Conservation (phyloP, 2,329 filamentous ascomycete genomes). For the Exophiala alcalophila region DNA sequence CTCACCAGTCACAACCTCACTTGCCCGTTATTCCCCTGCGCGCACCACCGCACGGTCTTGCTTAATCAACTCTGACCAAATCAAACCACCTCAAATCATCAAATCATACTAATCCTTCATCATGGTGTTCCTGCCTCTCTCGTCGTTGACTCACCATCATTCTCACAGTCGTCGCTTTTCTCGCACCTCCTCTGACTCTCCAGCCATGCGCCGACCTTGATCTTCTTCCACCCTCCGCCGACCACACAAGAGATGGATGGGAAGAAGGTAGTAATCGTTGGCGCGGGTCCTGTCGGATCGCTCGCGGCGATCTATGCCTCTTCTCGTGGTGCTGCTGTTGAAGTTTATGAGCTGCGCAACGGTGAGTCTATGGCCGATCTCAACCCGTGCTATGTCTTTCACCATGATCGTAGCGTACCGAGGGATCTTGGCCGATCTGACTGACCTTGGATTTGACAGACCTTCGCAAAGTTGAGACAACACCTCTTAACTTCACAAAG, state of each 20-base stretch:
- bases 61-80: too few relatives aligned
- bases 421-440: too few relatives aligned
- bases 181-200: background rate
- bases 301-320: constrained; percentile 91
- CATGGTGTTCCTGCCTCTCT: too few relatives aligned
- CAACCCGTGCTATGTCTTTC: too few relatives aligned
- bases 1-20: too few relatives aligned
- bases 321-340: constrained; percentile 79
- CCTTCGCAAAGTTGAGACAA: constrained; percentile 75
- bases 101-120: too few relatives aligned
- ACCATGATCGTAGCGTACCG: too few relatives aligned
- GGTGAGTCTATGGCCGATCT: constrained; percentile 57
- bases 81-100: too few relatives aligned
- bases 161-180: background rate
- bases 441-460: constrained; percentile 53
- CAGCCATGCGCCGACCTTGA: too few relatives aligned
- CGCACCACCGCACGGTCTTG: too few relatives aligned
- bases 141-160: too few relatives aligned
- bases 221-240: background rate
- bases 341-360: constrained; percentile 87
- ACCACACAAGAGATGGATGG: constrained; percentile 18
- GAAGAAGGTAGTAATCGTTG: constrained; percentile 77
- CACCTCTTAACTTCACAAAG: constrained; percentile 90
- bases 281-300: constrained; percentile 89
- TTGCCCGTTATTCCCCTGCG: too few relatives aligned